Evolutionary conservation across 805 yeast species (phyloP), one percentile per base, ranked within the genome.

Genomic region (Torulaspora maleeae): DNA sequence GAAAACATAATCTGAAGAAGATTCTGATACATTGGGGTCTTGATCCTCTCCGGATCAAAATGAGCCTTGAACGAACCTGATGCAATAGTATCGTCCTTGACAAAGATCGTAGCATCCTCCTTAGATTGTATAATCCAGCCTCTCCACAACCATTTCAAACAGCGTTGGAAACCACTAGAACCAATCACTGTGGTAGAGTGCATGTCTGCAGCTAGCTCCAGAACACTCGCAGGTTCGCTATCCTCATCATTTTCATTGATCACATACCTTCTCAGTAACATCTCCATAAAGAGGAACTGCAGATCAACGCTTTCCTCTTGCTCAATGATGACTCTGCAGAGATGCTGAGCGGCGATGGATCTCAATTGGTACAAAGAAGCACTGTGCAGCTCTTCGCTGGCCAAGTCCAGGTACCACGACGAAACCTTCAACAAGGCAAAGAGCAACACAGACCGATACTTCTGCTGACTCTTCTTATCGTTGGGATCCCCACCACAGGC

Each of bases 121-220:
- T 80, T 77, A 17, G 83, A 77, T 65, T 87, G 95, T 41, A 85
- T 74, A 50, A 88, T 85, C 95, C 95, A 86, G 24, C 96, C 96
- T 45, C 90, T 71, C 96, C 96, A 88, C 39, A 88, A 65, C 95
- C 95, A 88, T 53, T 82, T 80, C 57, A 87, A 75, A 67, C 95
- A 86, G 43, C 95, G 70, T 64, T 88, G 95, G 63, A 79, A 88
- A 0, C 95, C 96, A 7, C 83, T 70, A 0, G 95, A 79, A 2
- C 88, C 82, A 55, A 89, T 86, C 13, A 87, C 82, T 17, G 75
- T 73, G 7, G 90, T 81, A 9, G 85, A 77, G 54, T 88, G 95
- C 77, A 81, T 78, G 59, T 88, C 96, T 22, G 86, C 88, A 0
- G 95, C 95, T 56, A 87, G 64, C 61, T 88, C 96, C 51, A 88